phyloP scores from a whole-genome alignment of 176 grass and related monocot species.

The sorghum (Sorghum bicolor) region Sorghum_bicolor_NCBIv3 NC_012873.2:59572001-59572500 shows the following conservation, averaged over 20 bases:
- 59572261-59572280: conserved; percentile 79
- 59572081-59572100: not conserved
- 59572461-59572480: not conserved
- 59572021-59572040: not conserved
- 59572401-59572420: not conserved
- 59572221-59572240: conserved; percentile 71
- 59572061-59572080: conserved; percentile 2
- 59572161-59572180: conserved; percentile 91
- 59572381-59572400: not conserved
- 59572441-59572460: not conserved
- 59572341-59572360: not conserved
- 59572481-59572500: not conserved
- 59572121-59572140: conserved; percentile 58
- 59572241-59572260: conserved; percentile 93
- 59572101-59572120: not conserved
- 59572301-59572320: conserved; percentile 90
- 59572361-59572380: not conserved
- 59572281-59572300: conserved; percentile 83
- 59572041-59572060: not conserved
- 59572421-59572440: not conserved
- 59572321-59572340: conserved; percentile 50
- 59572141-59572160: conserved; percentile 98
- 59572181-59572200: conserved; percentile 90
- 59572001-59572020: conserved; percentile 81
- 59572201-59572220: conserved; percentile 89